Evolutionary conservation across 2,329 filamentous ascomycete genomes (phyloP).

Genomic region (Clonostachys solani): DNA sequence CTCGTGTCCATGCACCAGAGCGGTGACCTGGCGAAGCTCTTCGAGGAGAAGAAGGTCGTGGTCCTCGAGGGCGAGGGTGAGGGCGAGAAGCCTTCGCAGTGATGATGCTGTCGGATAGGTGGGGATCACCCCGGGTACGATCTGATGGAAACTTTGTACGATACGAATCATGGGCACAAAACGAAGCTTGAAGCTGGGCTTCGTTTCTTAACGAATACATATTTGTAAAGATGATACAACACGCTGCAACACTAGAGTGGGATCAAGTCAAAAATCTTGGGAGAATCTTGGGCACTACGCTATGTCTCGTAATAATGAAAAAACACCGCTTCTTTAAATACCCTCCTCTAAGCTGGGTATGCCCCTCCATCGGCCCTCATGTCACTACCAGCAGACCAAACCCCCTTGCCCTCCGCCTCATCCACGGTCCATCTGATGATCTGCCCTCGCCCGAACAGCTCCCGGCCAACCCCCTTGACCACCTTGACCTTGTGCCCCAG

Average conservation of each 20-base stretch:
- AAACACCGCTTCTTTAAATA: background rate
- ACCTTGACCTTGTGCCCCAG: conserved; percentile 73
- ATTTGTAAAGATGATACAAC: no score
- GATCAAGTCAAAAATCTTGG: no score
- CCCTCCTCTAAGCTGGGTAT: conserved; percentile 37
- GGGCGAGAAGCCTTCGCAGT: background rate
- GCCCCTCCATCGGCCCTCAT: conserved; percentile 75
- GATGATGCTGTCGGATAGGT: no score
- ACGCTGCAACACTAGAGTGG: no score
- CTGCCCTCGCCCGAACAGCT: conserved; percentile 81
- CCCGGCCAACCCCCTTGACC: conserved; percentile 59
- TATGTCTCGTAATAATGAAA: no score
- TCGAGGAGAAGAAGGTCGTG: conserved; percentile 90
- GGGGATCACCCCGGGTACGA: no score
- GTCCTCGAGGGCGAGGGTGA: conserved; percentile 33
- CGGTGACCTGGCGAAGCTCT: conserved; percentile 83
- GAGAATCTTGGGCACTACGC: no score
- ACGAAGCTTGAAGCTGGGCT: no score
- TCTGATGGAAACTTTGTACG: no score
- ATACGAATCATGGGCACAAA: no score
- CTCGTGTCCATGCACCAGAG: conserved; percentile 96
- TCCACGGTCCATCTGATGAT: conserved; percentile 77
- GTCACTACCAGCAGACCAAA: conserved; percentile 91
- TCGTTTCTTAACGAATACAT: no score
- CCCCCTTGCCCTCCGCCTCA: conserved; percentile 56